phyloP scores from a whole-genome alignment of 192 early-diverging fungal species.

The Coemansia sp. region DNA sequence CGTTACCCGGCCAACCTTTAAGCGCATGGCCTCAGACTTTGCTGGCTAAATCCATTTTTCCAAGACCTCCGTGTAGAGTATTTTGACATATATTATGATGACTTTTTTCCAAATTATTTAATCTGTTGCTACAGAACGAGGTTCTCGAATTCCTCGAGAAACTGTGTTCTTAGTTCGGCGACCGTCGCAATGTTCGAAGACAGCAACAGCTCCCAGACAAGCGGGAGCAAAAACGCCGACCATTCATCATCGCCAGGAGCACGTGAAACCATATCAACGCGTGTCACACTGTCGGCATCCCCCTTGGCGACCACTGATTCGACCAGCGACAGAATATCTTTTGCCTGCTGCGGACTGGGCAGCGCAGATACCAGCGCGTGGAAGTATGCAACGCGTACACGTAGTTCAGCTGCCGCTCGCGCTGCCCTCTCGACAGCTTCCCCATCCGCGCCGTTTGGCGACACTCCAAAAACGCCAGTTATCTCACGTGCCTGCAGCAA shows the following conservation, averaged over 20 bases:
- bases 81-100: no score
- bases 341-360: constrained; percentile 25
- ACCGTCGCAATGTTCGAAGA: constrained; percentile 22
- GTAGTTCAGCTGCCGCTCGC: constrained; percentile 27
- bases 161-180: constrained; percentile 12
- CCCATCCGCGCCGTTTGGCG: background rate
- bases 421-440: constrained; percentile 8
- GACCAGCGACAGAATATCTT: constrained; percentile 32
- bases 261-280: constrained; percentile 6
- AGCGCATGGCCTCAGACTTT: constrained; percentile 39
- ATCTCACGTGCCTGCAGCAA: constrained; percentile 42
- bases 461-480: constrained; percentile 20
- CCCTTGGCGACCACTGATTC: constrained; percentile 21
- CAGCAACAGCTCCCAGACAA: constrained; percentile 46
- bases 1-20: constrained; percentile 42
- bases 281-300: constrained; percentile 1
- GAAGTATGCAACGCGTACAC: constrained; percentile 47
- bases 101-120: background rate
- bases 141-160: constrained; percentile 41
- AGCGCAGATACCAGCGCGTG: constrained; percentile 41
- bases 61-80: constrained; percentile 1
- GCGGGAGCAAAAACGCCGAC: constrained; percentile 44
- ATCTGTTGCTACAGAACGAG: constrained; percentile 18
- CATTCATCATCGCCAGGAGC: constrained; percentile 4
- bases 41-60: constrained; percentile 6